A percentile compares a stretch with the other conserved stretches of the same genome.
These are phyloP conservation scores for Plectosphaerella sp. DNA, from an alignment of 2,329 filamentous ascomycete genomes.

Conservation along the genomic window DNA sequence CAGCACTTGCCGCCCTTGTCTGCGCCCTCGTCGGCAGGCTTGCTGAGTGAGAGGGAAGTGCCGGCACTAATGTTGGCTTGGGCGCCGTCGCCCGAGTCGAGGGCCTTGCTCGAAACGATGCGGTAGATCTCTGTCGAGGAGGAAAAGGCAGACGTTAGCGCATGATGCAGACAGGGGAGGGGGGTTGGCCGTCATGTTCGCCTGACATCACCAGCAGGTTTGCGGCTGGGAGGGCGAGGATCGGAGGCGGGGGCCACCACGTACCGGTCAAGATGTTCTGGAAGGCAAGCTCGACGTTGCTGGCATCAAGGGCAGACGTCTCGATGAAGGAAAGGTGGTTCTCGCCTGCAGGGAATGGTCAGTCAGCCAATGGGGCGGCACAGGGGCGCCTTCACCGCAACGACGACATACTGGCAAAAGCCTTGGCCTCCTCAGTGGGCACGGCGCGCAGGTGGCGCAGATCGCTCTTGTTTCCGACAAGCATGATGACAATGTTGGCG, in stretches of 20 bases:
- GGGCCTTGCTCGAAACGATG: conserved; percentile 95
- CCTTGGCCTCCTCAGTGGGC: conserved; percentile 95
- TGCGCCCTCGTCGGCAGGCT: conserved; percentile 71
- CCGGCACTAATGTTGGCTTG: conserved; percentile 77
- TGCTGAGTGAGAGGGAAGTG: conserved; percentile 81
- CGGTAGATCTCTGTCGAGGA: conserved; percentile 83
- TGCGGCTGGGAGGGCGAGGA: conserved; percentile 3
- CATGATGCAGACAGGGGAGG: conserved; percentile 2
- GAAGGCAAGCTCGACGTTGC: conserved; percentile 98
- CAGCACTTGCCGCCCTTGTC: conserved; percentile 80
- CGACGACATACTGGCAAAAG: conserved; percentile 76
- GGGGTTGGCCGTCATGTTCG: neutral
- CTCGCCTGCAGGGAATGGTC: conserved; percentile 58
- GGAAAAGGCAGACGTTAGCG: conserved; percentile 4
- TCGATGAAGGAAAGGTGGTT: conserved; percentile 99
- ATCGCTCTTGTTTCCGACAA: conserved; percentile 99
- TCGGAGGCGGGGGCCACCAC: conserved; percentile 19
- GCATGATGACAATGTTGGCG: conserved; percentile 99
- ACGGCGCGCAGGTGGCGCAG: conserved; percentile 96
- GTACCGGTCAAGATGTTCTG: conserved; percentile 98
- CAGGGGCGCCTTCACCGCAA: conserved; percentile 9
- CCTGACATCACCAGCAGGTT: neutral
- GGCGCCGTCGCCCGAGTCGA: conserved; percentile 81
- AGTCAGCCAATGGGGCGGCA: conserved; percentile 1
- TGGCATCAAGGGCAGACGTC: conserved; percentile 96